Evolutionary conservation across 2,329 filamentous ascomycete genomes (phyloP), one percentile per base, ranked within the genome.

Genomic region (Blastomyces silverae): DNA sequence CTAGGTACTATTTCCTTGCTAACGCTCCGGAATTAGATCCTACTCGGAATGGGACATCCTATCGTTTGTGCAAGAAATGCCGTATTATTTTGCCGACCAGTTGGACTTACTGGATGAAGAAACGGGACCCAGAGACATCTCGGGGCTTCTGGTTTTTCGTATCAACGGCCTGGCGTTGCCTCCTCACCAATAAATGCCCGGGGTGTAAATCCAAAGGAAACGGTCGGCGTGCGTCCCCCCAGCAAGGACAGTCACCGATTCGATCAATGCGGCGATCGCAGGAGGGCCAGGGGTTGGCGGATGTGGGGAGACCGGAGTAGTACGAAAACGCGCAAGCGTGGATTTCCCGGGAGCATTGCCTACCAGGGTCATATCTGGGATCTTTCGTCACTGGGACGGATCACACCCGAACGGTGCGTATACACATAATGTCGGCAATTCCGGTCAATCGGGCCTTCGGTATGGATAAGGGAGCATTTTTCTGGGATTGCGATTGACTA

Each of bases 21-120:
- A 52, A 52, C n/a, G 7, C n/a, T 52, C n/a, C n/a, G 10, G 22
- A 25, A 22, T 15, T 52, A 52, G 31, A 34, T 15, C 17, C 20
- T 6, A 17, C 34, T n/a, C 15, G 5, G 2, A 25, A 56, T 37
- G 53, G 53, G 15, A n/a, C 4, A n/a, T 56, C 17, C 53, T 56
- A 28, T n/a, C 55, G 55, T 25, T 42, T 22, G 20, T 58, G 55
- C 34, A 58, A 39, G 55, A 17, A 25, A 58, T 58, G 55, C 37
- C 55, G 20, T 42, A 8, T 8, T 10, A 15, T 39, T 39, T 28
- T n/a, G 2, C 55, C 55, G 1, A 58, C 34, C 15, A 22, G n/a
- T 10, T 22, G 31, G 34, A 25, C 11, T 15, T 42, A 58, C 55
- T 58, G 55, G 55, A 3, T 11, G 6, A 20, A 58, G 11, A 58